These are phyloP conservation scores for Forsythia viridissima DNA, from an alignment of 257 asterid species.

Conservation along the genomic window DNA sequence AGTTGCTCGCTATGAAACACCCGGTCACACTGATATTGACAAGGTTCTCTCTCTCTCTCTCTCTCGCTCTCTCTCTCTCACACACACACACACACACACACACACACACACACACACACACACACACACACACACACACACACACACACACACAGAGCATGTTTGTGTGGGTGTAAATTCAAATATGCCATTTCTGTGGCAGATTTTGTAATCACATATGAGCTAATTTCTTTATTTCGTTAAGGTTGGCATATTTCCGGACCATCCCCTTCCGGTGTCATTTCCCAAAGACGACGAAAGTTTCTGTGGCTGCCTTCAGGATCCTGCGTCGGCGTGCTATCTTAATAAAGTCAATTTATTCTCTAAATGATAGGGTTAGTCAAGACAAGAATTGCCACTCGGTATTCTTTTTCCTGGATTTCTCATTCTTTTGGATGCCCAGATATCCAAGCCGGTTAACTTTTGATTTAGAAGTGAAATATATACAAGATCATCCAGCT, in stretches of 20 bases:
- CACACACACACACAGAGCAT: no score
- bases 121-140: not conserved
- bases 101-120: not conserved
- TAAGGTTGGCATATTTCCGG: conserved; percentile 88
- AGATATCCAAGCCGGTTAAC: not conserved
- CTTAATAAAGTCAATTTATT: conserved; percentile 60
- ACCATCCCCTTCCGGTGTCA: conserved; percentile 75
- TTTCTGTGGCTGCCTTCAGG: conserved; percentile 87
- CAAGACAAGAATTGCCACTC: not conserved
- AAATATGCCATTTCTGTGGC: not conserved
- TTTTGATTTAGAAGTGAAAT: not conserved
- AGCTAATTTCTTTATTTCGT: not conserved
- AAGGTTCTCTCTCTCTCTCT: conserved; percentile 56
- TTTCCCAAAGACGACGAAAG: conserved; percentile 85
- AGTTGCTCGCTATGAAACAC: conserved; percentile 96
- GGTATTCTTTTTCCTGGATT: not conserved
- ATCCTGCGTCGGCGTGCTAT: conserved; percentile 74
- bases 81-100: not conserved
- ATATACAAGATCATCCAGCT: not conserved
- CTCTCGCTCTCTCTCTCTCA: not conserved
- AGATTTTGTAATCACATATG: not conserved
- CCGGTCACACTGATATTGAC: conserved; percentile 87
- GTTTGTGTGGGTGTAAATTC: not conserved
- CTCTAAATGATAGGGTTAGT: conserved; percentile 39
- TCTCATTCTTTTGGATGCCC: conserved; percentile 32